Base-by-base conservation (phyloP, 192 early-diverging fungal species). In the Backusella sp. region DNA sequence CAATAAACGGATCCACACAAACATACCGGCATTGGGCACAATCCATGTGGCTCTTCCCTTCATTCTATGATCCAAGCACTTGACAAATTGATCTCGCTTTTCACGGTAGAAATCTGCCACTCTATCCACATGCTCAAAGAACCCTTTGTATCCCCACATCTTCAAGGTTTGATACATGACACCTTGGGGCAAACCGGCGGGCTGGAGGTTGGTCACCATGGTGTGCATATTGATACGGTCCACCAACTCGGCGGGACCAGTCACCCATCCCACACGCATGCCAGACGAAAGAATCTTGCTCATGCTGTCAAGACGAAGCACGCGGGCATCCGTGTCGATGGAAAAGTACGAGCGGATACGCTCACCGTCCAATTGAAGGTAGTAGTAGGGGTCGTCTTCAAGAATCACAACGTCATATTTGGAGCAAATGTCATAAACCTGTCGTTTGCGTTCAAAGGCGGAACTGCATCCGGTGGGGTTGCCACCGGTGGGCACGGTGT, bases 301-400 rank as follows among this genome's bases (percentile, higher is more conserved):
- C 77, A 99, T 91, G 23, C 92, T 94, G 77, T 99, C 97, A 67
- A 97, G 92, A 1, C 97, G 90, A 35, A 99, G 86, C 0, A 99
- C 95, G 17, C 97, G 91, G 0, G 90, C 92, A 75, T 99, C 95
- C 5, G 77, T 84, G 83, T 97, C 96, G 74, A 99, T 86, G n/a
- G 95, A 96, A 26, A 96, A 86, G 75, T 97, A 94, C 0, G 92
- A 94, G 1, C 11, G 90, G 76, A 8, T 73, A 73, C 21, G 66
- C 23, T 11, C 21, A 26, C 12, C 68, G 1, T 37, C 23, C 23
- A 90, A 89, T 84, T 97, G 96, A 37, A 99, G 80, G 67, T 94
- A 97, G 73, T 94, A 97, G 82, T 98, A 99, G 12, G 97, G 96
- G 78, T 98, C 97, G 76, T 99, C 97, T 81, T 99, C 97, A 36